Base-by-base conservation (phyloP, 148 eudicot genomes). In the Cornus controversa region DNA sequence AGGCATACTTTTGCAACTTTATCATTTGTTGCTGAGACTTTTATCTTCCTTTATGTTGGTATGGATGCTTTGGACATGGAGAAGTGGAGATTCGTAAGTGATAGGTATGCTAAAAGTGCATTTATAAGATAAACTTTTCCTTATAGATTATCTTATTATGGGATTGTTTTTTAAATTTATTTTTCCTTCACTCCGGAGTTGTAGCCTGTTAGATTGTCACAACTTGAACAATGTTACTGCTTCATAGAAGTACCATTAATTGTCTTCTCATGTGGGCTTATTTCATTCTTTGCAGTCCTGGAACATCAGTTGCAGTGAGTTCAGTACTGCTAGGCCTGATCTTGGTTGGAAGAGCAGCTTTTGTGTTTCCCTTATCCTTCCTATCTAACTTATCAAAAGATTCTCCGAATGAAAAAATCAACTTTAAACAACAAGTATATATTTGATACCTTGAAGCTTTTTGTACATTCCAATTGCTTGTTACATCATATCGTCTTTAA, bases 61-160 rank as follows among this genome's bases (percentile, higher is more conserved):
- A 93, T 93, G 96, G 98, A 93, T 82, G 94, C 98, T 67, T 80
- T 94, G 74, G 98, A 94, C 82, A 88, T 94, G 75, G 97, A 89
- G 79, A 94, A 94, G 84, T 94, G 98, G 98, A 83, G 78, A 81
- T 86, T 89, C 58, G 91, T 88, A 62, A 88, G 75, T 54, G 84
- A 87, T 57, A 91, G 97, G 98, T 94, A 85, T 60, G 62, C 25
- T 26, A 75, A 34, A 40, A 37, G 16, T 40, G 62, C 50, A 62
- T 7, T 15, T 28, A 23, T 15, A 47, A 34, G 22, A 23, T 14
- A 67, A 45, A 50, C n/a, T 2, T 3, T 0, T 13, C 7, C n/a
- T 25, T 23, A 18, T 75, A 27, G 14, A 27, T 45, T 45, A 10
- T 27, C 50, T 53, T 9, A 27, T 45, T 37, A 31, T 66, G 28